Base-by-base conservation (phyloP, 1,284 basidiomycete genomes). In the Ceratorhiza oryzae-sativae region DNA sequence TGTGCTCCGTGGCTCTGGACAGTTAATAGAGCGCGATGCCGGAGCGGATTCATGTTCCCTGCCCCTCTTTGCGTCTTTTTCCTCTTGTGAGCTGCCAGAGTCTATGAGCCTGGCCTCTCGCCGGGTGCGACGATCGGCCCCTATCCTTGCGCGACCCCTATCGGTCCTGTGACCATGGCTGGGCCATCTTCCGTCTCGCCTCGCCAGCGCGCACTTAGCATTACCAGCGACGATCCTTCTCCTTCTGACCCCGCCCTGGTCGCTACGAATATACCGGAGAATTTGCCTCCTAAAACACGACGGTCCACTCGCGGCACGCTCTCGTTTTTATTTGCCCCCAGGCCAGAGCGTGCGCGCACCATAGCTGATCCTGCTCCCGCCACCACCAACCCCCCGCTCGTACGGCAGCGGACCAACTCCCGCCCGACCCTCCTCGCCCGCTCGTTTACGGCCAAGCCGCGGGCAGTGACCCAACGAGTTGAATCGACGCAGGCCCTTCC, bases 91-190 rank as follows among this genome's bases (percentile, higher is more conserved):
- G 30, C 46, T 67, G 36, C 48, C 55, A 56, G 65, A 45, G 62
- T 67, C 51, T 58, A 68, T 68, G 65, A 68, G 36, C 65, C 41
- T 59, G 56, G 49, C 39, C 53, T 42, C 51, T 56, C 49, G 65
- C 48, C 65, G 53, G 65, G 65, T 46, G 65, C 49, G 42, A 56
- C 46, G 65, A 41, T 67, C 65, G 65, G 65, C 53, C 65, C 41
- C 65, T 58, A 56, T 56, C 41, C 20, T 18, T 58, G 39, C 39
- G 53, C 65, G 53, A 34, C 36, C 41, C 34, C 49, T 45, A 46
- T 20, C 49, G 32, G 49, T 46, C 62, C 39, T 41, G 23, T 55
- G 9, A 5, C 39, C 55, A 68, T 68, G 65, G 65, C 53, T 41
- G 65, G 39, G 65, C 53, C 65, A 68, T 46, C n/a, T n/a, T n/a